Base-by-base conservation (phyloP, 176 grass and related monocot species). In the Raddia distichophylla region DNA sequence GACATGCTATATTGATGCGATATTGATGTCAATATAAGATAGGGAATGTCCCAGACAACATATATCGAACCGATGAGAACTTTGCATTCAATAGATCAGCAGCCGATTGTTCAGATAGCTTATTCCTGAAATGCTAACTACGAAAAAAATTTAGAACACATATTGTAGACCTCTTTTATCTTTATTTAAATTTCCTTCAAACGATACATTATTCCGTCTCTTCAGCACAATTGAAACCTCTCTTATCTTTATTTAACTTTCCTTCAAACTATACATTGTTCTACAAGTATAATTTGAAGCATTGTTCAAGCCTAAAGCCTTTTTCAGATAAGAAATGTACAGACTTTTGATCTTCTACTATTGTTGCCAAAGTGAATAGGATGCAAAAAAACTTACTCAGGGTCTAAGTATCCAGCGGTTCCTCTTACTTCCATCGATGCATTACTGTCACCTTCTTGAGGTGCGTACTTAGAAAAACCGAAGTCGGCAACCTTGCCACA, bases 371-470 rank as follows among this genome's bases (percentile, higher is more conserved):
- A 67, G 80, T 62, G 58, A 80, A 47, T 78, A 18, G 4, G 33
- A 45, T 64, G 67, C 11, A 37, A 52, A 27, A 27, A 82, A 88
- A 88, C 91, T 81, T 91, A 94, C 91, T 94, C 91, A 11, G 91
- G 91, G 51, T 94, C 91, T 76, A 94, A 86, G 79, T 91, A 94
- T 91, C 91, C 91, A 75, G 83, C 91, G 54, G 91, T 94, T 64
- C 91, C 91, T 77, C 88, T 88, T 80, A 94, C 91, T 94, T 94
- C 91, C 56, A 94, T 87, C 22, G 88, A 94, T 77, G 88, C 66
- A 68, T 82, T 85, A 35, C 91, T 91, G 65, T 94, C 91, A 65
- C 86, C 91, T 66, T 94, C 91, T 69, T 91, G 91, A 67, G 91
- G 86, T 16, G 91, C 91, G 54, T 88, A 94, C 83, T 94, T 94